Evolutionary conservation across 108 stramenopile genomes (phyloP).

Genomic region (Schizochytrium sp.): DNA sequence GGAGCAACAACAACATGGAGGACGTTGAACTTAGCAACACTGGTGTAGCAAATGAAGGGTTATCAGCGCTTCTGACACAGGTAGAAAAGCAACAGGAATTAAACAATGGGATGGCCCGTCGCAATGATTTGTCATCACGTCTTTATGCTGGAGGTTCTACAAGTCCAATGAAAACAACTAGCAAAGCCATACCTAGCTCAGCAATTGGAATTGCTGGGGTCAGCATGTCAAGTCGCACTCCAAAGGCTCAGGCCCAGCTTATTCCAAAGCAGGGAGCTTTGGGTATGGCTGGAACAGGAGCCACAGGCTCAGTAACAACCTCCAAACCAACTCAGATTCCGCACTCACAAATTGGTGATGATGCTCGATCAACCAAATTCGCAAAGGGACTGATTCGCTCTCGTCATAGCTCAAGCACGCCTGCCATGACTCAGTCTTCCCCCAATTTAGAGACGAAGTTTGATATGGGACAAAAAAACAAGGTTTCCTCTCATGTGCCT

Average conservation of each 20-base stretch:
- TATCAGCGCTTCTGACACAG: background rate
- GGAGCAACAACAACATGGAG: too few species aligned
- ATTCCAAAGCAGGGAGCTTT: background rate
- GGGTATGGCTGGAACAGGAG: background rate
- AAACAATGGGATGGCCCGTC: background rate
- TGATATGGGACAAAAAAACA: too few species aligned
- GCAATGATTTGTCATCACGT: background rate
- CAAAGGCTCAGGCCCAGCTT: background rate
- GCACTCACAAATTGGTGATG: background rate
- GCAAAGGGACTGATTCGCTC: slow-evolving; percentile 10
- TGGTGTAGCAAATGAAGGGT: too few species aligned
- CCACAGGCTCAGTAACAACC: slow-evolving; percentile 5
- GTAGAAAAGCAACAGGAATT: background rate
- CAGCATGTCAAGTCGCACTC: too few species aligned
- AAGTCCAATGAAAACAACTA: background rate
- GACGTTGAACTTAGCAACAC: too few species aligned
- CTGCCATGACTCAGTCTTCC: too few species aligned
- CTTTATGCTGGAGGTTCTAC: background rate
- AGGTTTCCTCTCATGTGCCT: too few species aligned
- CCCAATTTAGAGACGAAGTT: too few species aligned
- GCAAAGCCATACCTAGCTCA: background rate
- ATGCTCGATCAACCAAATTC: background rate
- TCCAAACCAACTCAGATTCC: background rate
- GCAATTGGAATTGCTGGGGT: too few species aligned
- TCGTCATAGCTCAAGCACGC: background rate